phyloP scores from a whole-genome alignment of 2,329 filamentous ascomycete genomes.

The Scytalidium lignicola region DNA sequence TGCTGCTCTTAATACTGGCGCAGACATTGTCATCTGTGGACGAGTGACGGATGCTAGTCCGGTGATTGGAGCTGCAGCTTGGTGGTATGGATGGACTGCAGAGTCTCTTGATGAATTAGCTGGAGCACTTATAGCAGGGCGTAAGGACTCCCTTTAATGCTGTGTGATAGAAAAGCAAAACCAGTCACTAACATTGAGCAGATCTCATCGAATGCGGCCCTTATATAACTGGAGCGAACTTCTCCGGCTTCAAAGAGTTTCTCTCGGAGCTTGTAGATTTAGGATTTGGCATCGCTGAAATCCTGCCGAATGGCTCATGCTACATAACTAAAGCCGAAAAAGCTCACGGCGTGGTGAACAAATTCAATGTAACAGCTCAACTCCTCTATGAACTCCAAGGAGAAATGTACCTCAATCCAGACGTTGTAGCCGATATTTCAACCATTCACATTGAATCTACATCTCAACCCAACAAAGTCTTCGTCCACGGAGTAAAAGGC shows the following conservation, averaged over 20 bases:
- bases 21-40: slow-evolving; percentile 39
- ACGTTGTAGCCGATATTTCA: slow-evolving; percentile 29
- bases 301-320: slow-evolving; percentile 35
- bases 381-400: slow-evolving; percentile 37
- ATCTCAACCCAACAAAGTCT: slow-evolving; percentile 14
- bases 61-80: slow-evolving; percentile 35
- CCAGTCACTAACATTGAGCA: background rate
- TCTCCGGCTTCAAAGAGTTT: slow-evolving; percentile 30
- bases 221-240: slow-evolving; percentile 19
- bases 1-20: slow-evolving; percentile 32
- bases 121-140: slow-evolving; percentile 29
- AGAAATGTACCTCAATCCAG: slow-evolving; percentile 31
- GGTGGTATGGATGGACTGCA: slow-evolving; percentile 37
- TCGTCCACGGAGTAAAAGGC: slow-evolving; percentile 13
- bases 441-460: slow-evolving; percentile 18
- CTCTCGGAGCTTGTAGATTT: slow-evolving; percentile 31
- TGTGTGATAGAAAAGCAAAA: slow-evolving; percentile 6
- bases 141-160: background rate
- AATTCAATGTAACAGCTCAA: slow-evolving; percentile 32
- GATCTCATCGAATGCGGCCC: slow-evolving; percentile 23
- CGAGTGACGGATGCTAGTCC: slow-evolving; percentile 38
- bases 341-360: slow-evolving; percentile 32
- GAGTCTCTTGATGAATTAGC: slow-evolving; percentile 30
- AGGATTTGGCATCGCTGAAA: slow-evolving; percentile 40
- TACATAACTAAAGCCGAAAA: slow-evolving; percentile 39